Percentiles rank a stretch among this genome's conserved stretches.
These are phyloP conservation scores for Begonia loranthoides DNA, from an alignment of 306 rosid species.

Conservation along the genomic window DNA sequence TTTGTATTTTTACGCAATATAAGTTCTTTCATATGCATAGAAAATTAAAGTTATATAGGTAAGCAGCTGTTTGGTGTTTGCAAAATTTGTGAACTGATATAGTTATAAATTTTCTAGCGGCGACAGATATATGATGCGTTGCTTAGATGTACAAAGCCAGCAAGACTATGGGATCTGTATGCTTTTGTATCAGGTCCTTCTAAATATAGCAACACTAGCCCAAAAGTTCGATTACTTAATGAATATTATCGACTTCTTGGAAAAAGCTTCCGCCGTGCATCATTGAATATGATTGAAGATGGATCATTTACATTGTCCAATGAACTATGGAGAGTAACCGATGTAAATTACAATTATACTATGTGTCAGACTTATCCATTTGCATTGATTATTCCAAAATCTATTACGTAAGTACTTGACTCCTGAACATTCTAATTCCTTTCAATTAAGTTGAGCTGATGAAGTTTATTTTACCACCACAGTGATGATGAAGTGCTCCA, in stretches of 20 bases:
- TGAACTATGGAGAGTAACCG: constrained; percentile 82
- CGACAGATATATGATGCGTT: constrained; percentile 58
- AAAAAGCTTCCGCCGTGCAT: constrained; percentile 31
- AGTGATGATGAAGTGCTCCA: constrained; percentile 86
- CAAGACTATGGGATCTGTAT: constrained; percentile 70
- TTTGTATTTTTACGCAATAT: no score
- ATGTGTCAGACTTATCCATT: constrained; percentile 87
- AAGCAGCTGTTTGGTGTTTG: constrained; percentile 18
- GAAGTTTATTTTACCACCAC: constrained; percentile 19
- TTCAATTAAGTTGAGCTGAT: not conserved
- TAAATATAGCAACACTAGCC: constrained; percentile 45
- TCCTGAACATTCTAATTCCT: constrained; percentile 7
- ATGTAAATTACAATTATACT: constrained; percentile 50
- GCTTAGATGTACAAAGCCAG: constrained; percentile 44
- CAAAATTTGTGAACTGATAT: constrained; percentile 20
- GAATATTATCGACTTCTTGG: constrained; percentile 97
- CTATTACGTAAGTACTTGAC: constrained; percentile 46
- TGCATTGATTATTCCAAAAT: constrained; percentile 75
- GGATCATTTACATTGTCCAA: constrained; percentile 69
- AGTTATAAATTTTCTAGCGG: constrained; percentile 46
- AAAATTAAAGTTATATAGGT: not conserved
- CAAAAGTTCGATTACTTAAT: constrained; percentile 66
- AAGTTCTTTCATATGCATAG: not conserved
- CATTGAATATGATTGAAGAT: constrained; percentile 52
- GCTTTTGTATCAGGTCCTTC: constrained; percentile 74